Conservation (phyloP, 108 stramenopile genomes). For the Skeletonema costatum region DNA sequence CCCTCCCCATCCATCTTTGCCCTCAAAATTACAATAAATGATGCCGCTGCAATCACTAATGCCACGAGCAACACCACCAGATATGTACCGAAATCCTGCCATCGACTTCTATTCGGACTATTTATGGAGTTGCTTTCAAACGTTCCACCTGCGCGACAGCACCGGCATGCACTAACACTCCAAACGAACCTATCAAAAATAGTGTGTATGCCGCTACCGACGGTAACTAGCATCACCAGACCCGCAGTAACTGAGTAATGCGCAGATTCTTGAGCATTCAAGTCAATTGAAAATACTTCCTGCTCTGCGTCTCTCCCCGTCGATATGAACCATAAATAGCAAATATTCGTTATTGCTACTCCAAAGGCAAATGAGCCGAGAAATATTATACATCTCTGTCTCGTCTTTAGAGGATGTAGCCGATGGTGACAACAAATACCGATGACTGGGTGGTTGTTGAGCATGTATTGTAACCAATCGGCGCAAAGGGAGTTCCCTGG, state of each 20-base stretch:
- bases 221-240: conserved; percentile 64
- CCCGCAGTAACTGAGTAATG: conserved; percentile 42
- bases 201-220: conserved; percentile 66
- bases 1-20: conserved; percentile 38
- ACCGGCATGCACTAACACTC: conserved; percentile 67
- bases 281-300: conserved; percentile 12
- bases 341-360: conserved; percentile 27
- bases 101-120: neutral
- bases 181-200: conserved; percentile 66
- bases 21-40: conserved; percentile 55
- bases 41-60: conserved; percentile 42
- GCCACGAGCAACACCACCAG: conserved; percentile 39
- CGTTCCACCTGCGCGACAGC: conserved; percentile 47
- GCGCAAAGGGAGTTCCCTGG: conserved; percentile 14
- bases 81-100: conserved; percentile 36
- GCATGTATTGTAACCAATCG: conserved; percentile 28
- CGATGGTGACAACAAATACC: conserved; percentile 36
- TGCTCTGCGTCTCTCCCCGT: conserved; percentile 11
- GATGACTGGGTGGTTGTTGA: conserved; percentile 34
- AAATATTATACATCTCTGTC: conserved; percentile 17
- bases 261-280: neutral
- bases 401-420: conserved; percentile 23
- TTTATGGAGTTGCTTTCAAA: conserved; percentile 3
- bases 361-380: conserved; percentile 41
- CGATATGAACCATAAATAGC: conserved; percentile 47